Evolutionary conservation across 495 filamentous ascomycete genomes (phyloP), one percentile per base, ranked within the genome.

Genomic region (Talaromyces stipitatus): DNA sequence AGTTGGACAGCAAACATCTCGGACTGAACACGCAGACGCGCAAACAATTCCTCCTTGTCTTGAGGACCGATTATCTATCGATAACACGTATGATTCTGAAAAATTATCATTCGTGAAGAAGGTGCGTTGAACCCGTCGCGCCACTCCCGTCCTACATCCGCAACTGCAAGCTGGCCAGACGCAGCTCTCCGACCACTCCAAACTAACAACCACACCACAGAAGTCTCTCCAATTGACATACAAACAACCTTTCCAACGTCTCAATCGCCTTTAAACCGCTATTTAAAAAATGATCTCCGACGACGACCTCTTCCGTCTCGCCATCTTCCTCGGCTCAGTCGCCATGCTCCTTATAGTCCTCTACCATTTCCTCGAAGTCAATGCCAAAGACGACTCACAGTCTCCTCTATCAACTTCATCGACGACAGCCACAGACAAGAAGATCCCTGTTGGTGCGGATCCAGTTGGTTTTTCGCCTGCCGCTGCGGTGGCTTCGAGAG

Each of bases 331-430:
- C 56, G 94, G 95, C 73, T 91, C 85, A 41, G 80, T 85, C 29
- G 83, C 94, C 63, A 94, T 97, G 91, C 82, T 96, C 54, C 82
- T 99, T 61, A 96, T 96, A 48, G 84, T 97, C 45, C 73, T 96
- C 18, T 97, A 97, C 80, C 91, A 96, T 75, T 97, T 95, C 78
- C 86, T 99, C 63, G 92, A 97, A 66, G 84, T 97, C 78, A 98
- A 98, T 69, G 84, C 91, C 30, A 73, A 78, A 58, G 83, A 89
- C 46, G 79, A 80, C 28, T 51, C 48, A 30, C 27, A 18, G 30
- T 51, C 48, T 23, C 4, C 48, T 51, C 45, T 48, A 4, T 51
- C 48, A 24, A 64, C 63, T 24, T 45, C 32, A 11, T 14, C 55
- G 24, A 50, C 61, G 23, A 23, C 61, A 58, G 41, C 27, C 60